A percentile compares a stretch with the other conserved stretches of the same genome.
phyloP scores from a whole-genome alignment of 1,284 basidiomycete species.

The Cerioporus squamosus region DNA sequence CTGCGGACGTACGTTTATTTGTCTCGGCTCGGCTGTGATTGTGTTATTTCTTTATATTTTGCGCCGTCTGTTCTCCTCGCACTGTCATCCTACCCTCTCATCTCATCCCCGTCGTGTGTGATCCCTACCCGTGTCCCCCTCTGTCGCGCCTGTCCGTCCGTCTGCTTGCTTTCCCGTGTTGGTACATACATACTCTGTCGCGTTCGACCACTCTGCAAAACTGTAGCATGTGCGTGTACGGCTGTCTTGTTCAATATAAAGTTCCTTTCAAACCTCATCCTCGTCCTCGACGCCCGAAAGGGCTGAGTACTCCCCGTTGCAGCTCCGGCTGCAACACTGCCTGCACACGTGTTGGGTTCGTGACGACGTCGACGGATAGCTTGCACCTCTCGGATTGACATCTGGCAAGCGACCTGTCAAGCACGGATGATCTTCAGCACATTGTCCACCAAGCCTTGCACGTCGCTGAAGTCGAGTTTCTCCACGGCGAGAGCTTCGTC shows the following conservation, averaged over 20 bases:
- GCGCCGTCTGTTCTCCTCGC: background rate
- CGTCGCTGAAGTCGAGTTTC: constrained; percentile 40
- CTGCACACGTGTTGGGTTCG: no score
- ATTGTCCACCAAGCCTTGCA: constrained; percentile 12
- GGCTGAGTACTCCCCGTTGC: no score
- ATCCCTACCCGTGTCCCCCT: background rate
- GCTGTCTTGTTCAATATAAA: constrained; percentile 37
- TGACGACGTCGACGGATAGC: no score
- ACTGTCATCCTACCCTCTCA: no score
- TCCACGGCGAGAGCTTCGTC: constrained; percentile 43
- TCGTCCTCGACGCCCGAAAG: background rate
- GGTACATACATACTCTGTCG: constrained; percentile 32
- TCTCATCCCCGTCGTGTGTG: background rate
- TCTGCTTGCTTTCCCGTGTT: constrained; percentile 34
- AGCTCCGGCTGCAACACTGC: no score
- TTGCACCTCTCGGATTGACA: no score
- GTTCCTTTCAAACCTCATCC: constrained; percentile 30
- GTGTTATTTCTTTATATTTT: constrained; percentile 23
- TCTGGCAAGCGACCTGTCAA: background rate
- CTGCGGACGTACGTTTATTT: constrained; percentile 11
- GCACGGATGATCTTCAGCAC: constrained; percentile 7
- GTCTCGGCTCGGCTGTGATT: constrained; percentile 12
- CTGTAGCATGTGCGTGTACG: constrained; percentile 47
- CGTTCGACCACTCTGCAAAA: constrained; percentile 37
- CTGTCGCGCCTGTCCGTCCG: constrained; percentile 30